Evolutionary conservation across 2,329 filamentous ascomycete genomes (phyloP), one percentile per base, ranked within the genome.

Genomic region (Microdochium trichocladiopsis): DNA sequence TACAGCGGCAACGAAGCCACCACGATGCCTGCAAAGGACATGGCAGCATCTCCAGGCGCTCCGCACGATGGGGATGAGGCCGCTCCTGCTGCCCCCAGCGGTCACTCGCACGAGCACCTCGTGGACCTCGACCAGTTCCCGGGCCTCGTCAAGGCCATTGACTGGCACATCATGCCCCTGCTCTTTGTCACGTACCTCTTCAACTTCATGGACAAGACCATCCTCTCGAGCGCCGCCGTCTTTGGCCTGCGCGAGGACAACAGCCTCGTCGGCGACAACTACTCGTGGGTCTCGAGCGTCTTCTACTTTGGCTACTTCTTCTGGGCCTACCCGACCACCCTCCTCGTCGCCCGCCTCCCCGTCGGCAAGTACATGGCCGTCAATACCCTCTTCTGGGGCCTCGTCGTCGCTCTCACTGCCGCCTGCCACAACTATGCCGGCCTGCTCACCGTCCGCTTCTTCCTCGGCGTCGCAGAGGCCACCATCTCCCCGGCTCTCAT

Each of bases 131-230:
- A 43, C 65, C 61, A 8, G 71, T 31, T 31, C 14, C 28, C 28
- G 8, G 28, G 28, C 28, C 28, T 82, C 3, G 53, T 83, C 50
- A 68, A 72, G 24, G 82, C 82, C 62, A 82, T 84, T 53, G 82
- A 84, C 60, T 66, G 65, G 56, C 67, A 68, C 12, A 66, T 84
- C 10, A 74, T 84, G 4, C 79, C 81, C 0, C 64, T 84, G 11
- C 63, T 84, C 10, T 82, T 83, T 54, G 57, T 76, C 43, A 81
- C 76, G 0, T 84, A 84, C 59, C 76, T 77, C 67, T 62, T 84
- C 55, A 80, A 82, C 58, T 83, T 83, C 53, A 80, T 84, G 71
- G 81, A 84, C 63, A 84, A 84, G 60, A 75, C 74, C 1, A 79
- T 79, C 52, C 61, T 82, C 1, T 78, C 77, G 0, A 79, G 73